phyloP scores from a whole-genome alignment of 2,329 filamentous ascomycete species.

The Exophiala dermatitidis region DNA sequence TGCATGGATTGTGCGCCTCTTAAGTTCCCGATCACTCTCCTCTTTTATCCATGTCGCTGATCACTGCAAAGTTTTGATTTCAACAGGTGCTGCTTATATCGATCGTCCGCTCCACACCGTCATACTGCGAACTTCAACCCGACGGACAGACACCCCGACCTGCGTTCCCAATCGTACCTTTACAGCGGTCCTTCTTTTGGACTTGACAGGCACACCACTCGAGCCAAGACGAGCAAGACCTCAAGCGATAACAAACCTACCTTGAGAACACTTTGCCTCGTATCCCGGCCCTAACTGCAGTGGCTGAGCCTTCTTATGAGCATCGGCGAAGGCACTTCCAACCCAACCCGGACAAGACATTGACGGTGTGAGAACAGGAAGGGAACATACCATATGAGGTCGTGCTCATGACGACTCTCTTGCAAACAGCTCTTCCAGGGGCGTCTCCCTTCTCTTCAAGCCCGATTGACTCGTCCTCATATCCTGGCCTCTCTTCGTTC shows the following conservation, averaged over 20 bases:
- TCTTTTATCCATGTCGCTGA: constrained; percentile 4
- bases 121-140: not conserved
- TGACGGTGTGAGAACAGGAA: not conserved
- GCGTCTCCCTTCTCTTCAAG: constrained; percentile 31
- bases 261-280: not conserved
- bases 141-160: not conserved
- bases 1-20: not conserved
- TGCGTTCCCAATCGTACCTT: not conserved
- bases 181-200: not conserved
- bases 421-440: constrained; percentile 31
- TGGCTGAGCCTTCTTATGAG: too few relatives aligned
- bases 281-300: too few relatives aligned
- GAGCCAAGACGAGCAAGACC: not conserved
- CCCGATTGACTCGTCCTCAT: constrained; percentile 28
- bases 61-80: constrained; percentile 2
- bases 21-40: not conserved
- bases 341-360: not conserved
- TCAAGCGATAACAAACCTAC: not conserved
- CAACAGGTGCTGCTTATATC: not conserved
- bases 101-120: not conserved
- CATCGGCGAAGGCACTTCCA: not conserved
- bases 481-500: constrained; percentile 19
- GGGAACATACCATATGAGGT: constrained; percentile 14
- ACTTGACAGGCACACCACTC: not conserved
- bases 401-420: constrained; percentile 33